Percentiles rank a stretch among this genome's conserved stretches.
Conservation (phyloP, 2,329 filamentous ascomycete genomes). For the Calonectria hongkongensis region DNA sequence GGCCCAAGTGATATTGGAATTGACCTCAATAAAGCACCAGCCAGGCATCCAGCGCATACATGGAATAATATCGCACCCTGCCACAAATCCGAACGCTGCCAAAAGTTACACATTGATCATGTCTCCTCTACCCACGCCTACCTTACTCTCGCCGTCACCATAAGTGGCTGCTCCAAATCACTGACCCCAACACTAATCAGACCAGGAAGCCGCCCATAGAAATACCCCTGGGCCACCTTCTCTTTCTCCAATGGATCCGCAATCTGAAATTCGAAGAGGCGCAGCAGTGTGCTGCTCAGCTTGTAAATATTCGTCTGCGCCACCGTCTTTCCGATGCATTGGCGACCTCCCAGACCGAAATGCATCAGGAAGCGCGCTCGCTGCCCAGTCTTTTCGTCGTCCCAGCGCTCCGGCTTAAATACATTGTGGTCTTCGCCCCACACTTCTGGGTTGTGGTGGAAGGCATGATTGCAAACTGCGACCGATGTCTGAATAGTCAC, state of each 20-base stretch:
- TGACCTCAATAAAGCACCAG: too few relatives aligned
- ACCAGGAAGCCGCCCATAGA: slow-evolving; percentile 30
- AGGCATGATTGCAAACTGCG: slow-evolving; percentile 42
- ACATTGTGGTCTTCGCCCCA: slow-evolving; percentile 42
- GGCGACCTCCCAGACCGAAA: slow-evolving; percentile 43
- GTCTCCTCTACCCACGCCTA: background rate
- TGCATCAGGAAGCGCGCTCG: slow-evolving; percentile 39
- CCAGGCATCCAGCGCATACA: too few relatives aligned
- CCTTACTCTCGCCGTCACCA: slow-evolving; percentile 32
- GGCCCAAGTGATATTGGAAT: too few relatives aligned
- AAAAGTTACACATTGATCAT: too few relatives aligned
- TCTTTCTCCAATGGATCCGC: slow-evolving; percentile 34
- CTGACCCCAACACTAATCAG: slow-evolving; percentile 39
- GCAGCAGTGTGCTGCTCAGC: slow-evolving; percentile 35
- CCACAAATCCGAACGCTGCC: too few relatives aligned
- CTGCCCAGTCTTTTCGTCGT: slow-evolving; percentile 23
- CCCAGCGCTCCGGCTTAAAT: slow-evolving; percentile 39
- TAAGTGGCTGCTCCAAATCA: slow-evolving; percentile 33
- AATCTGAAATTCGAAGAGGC: slow-evolving; percentile 37
- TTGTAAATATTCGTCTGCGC: slow-evolving; percentile 44
- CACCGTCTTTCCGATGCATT: slow-evolving; percentile 43
- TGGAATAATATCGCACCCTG: too few relatives aligned
- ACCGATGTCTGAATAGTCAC: slow-evolving; percentile 30
- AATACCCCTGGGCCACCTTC: slow-evolving; percentile 24
- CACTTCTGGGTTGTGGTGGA: slow-evolving; percentile 40